These are phyloP conservation scores for Strobilomyces confusus DNA, from an alignment of 768 basidiomycete species.

Conservation along the genomic window DNA sequence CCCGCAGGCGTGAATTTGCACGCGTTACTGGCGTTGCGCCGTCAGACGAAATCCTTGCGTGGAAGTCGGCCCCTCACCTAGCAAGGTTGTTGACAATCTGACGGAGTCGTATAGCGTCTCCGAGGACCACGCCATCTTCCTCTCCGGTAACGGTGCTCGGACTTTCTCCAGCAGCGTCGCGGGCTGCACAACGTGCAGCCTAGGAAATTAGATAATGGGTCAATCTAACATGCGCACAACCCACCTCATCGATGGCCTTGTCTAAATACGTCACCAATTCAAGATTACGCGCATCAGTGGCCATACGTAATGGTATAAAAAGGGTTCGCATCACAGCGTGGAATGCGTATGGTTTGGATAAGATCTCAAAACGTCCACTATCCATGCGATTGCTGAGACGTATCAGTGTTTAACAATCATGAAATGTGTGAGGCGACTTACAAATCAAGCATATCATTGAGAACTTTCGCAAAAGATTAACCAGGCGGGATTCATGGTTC, in stretches of 20 bases:
- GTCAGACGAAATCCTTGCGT: background rate
- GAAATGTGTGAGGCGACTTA: conserved; percentile 32
- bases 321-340: conserved; percentile 75
- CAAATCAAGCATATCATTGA: conserved; percentile 82
- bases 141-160: conserved; percentile 20
- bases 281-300: conserved; percentile 63
- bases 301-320: conserved; percentile 63
- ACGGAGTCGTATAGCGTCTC: conserved; percentile 77
- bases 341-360: conserved; percentile 64
- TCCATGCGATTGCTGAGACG: conserved; percentile 74
- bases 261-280: conserved; percentile 70
- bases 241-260: conserved; percentile 56
- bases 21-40: conserved; percentile 49
- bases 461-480: conserved; percentile 39
- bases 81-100: conserved; percentile 84
- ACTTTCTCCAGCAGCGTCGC: conserved; percentile 54
- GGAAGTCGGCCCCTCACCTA: conserved; percentile 37
- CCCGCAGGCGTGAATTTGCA: conserved; percentile 76
- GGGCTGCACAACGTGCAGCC: conserved; percentile 57
- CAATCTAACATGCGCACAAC: background rate
- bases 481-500: background rate
- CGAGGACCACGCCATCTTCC: conserved; percentile 68
- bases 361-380: conserved; percentile 76
- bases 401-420: conserved; percentile 1
- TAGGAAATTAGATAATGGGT: conserved; percentile 21